Base-by-base conservation (phyloP, 371 early-diverging fungal genomes). In the Mortierella sp. region DNA sequence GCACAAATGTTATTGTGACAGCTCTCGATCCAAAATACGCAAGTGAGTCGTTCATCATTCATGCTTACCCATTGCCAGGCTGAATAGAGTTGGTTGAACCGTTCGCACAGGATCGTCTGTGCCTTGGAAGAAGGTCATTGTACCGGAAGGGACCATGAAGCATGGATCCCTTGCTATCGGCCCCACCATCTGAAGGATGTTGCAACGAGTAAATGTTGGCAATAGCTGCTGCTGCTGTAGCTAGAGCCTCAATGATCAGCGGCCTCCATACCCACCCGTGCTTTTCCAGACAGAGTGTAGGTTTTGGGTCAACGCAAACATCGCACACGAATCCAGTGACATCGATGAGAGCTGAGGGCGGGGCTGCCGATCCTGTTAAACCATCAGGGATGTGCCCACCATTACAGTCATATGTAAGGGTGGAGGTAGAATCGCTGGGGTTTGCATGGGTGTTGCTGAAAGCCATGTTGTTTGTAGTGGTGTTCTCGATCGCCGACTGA, bases 161-260 rank as follows among this genome's bases (percentile, higher is more conserved):
- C 2, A 51, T 13, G 2, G 58, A 27, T n/a, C n/a, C 24, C 13
- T 31, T 31, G 12, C 31, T 26, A 46, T 3, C 34, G 13, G 31
- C 24, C 13, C 34, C 42, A 6, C 31, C 34, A 46, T 3, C 34
- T 19, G 31, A 9, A 4, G 5, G 16, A n/a, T 55, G 18, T 26
- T 67, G 59, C 14, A 23, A 30, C 16, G 51, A 41, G 34, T 55
- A 52, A 39, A 70, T 61, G 9, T 45, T 61, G 19, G 78, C 70
- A 23, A 76, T 76, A 10, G 67, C 63, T 13, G 78, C 78, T 7
- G 70, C 70, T 2, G 78, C 78, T 27, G 78, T 76, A 0, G 78
- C 70, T n/a, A 76, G 6, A 1, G 78, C 78, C 24, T 65, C 62
- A 1, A 70, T 55, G 39, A 76, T 66, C 4, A 56, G 26, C 8